Conservation (phyloP, 139 green algal genomes). For the Tetraselmis chui region DNA sequence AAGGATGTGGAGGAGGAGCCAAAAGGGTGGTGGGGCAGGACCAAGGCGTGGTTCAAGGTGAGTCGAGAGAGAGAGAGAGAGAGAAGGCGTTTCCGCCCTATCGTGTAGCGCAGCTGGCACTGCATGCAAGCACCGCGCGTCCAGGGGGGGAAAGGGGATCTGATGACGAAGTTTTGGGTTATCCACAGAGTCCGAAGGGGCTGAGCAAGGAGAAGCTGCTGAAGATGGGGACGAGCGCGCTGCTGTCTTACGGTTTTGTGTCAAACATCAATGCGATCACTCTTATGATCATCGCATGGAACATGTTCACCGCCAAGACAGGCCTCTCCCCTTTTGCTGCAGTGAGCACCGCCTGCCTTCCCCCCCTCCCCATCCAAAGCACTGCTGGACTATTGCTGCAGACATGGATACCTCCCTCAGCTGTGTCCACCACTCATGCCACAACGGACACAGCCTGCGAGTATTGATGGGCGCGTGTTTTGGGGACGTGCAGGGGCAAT, state of each 20-base stretch:
- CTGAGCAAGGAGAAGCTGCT: not conserved
- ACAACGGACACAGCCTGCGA: no score
- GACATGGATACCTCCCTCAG: no score
- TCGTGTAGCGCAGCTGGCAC: not conserved
- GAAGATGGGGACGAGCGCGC: constrained; percentile 8
- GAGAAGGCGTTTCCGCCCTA: not conserved
- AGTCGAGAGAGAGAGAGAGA: no score
- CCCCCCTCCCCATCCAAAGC: no score
- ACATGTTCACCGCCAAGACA: constrained; percentile 1
- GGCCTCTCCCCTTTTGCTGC: constrained; percentile 9
- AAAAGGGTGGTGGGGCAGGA: not conserved
- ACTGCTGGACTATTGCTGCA: no score
- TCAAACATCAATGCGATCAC: constrained; percentile 23
- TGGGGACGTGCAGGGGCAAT: not conserved
- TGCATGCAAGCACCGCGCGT: not conserved
- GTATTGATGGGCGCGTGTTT: no score
- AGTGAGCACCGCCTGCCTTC: no score
- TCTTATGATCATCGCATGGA: constrained; percentile 10
- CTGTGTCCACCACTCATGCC: no score
- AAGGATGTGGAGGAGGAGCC: not conserved
- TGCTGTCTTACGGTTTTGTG: constrained; percentile 23
- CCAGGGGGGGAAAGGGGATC: no score
- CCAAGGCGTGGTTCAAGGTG: not conserved
- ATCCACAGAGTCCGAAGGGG: no score
- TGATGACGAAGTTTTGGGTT: no score